phyloP scores from a whole-genome alignment of 495 filamentous ascomycete species.

The Talaromyces thailandensis region DNA sequence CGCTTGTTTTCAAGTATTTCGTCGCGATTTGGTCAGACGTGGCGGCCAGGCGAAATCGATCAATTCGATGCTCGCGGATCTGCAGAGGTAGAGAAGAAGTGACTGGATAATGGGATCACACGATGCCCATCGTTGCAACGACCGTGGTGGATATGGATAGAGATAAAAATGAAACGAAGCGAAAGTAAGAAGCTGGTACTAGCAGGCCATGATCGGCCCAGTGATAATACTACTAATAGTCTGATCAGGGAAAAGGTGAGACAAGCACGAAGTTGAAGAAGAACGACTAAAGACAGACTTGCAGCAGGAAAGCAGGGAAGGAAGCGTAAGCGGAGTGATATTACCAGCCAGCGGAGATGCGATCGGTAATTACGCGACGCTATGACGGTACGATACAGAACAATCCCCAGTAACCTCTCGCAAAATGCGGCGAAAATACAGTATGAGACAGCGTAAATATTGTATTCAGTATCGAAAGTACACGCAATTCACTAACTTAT shows the following conservation, averaged over 20 bases:
- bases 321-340: not conserved
- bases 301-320: not conserved
- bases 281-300: not conserved
- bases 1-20: not conserved
- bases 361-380: not conserved
- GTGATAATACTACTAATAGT: not conserved
- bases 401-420: not conserved
- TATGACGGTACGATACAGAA: not conserved
- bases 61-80: not conserved
- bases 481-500: not conserved
- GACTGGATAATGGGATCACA: constrained; percentile 2
- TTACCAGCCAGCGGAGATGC: not conserved
- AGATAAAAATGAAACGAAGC: not conserved
- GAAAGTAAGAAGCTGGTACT: not conserved
- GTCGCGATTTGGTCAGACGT: not conserved
- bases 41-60: not conserved
- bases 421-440: not conserved
- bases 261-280: not conserved
- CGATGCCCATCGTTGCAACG: constrained; percentile 1
- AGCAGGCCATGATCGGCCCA: not conserved
- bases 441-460: not conserved
- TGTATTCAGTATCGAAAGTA: not conserved
- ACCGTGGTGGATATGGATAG: not conserved
- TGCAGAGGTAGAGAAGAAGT: not conserved
- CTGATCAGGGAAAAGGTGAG: not conserved